Base-by-base conservation (phyloP, 495 filamentous ascomycete species). In the Aspergillus carlsbadensis region DNA sequence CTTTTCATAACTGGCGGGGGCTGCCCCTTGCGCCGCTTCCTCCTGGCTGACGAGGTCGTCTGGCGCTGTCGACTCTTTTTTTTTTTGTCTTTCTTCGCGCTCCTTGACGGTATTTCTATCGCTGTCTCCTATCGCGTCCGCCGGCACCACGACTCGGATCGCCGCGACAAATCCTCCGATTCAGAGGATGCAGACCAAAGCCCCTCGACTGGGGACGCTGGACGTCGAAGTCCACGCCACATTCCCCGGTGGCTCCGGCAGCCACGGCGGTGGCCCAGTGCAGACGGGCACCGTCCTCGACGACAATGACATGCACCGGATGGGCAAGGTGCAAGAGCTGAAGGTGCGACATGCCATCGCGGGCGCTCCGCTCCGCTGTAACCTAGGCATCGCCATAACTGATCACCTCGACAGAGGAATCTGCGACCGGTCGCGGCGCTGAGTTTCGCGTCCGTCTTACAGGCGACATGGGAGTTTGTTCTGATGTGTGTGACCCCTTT, bases 391-490 rank as follows among this genome's bases (percentile, higher is more conserved):
- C 18, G 22, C 24, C 22, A 15, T 10, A 1, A 0, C 39, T 36
- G 7, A 37, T 8, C 26, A 29, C 26, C 3, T 29, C 26, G 4
- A 55, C 47, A 74, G 70, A 67, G 78, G 49, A 78, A 76, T 42
- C 77, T 78, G 57, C 66, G 69, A 8, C 78, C 78, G 33, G 60
- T 75, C 6, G 76, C 78, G 0, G 78, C 78, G 13, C 57, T 80
- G 8, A 73, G 74, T 7, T 80, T 79, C 57, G 72, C 72, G 20
- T 76, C 72, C 14, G 76, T 76, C 1, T 56, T 81, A 24, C 75
- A 79, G 65, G 70, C 73, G 5, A 77, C 74, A 14, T 81, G 77
- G 77, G 77, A 81, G 49, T 74, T 70, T 13, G 69, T 76, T 39
- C 47, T 76, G 24, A 66, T 74, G 61, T 62, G 21, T 15, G 51